Evolutionary conservation across 164 flowering plant genomes (phyloP).

Genomic region (Liquidambar formosana): DNA sequence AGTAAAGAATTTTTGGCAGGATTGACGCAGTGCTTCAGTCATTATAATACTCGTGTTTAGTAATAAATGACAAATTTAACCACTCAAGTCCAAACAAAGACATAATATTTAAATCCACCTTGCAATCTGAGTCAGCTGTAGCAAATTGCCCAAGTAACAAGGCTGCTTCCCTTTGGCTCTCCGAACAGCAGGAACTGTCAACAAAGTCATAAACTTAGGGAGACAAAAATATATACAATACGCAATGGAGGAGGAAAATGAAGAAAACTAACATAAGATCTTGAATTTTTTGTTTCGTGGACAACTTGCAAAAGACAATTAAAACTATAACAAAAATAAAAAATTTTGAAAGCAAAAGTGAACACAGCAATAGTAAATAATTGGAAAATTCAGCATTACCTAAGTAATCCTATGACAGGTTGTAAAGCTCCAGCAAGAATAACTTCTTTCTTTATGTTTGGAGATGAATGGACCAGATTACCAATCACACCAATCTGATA

Average conservation of each 20-base stretch:
- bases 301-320: neutral
- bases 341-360: neutral
- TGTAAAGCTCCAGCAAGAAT: constrained; percentile 96
- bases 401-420: constrained; percentile 79
- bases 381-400: constrained; percentile 34
- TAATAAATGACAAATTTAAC: neutral
- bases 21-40: neutral
- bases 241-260: too few species aligned
- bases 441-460: constrained; percentile 92
- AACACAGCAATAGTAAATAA: neutral
- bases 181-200: constrained; percentile 32
- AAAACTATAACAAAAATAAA: neutral
- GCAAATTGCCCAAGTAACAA: constrained; percentile 46
- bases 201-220: neutral
- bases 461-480: constrained; percentile 96
- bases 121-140: constrained; percentile 41
- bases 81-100: neutral
- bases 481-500: constrained; percentile 89
- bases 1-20: neutral
- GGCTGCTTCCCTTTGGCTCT: constrained; percentile 43
- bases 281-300: neutral
- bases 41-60: neutral
- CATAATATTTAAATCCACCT: constrained; percentile 19
- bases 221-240: neutral
- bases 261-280: too few species aligned